A percentile compares a stretch with the other conserved stretches of the same genome.
These are phyloP conservation scores for Trichoderma simmonsii DNA, from an alignment of 2,329 filamentous ascomycete species.

Conservation along the genomic window DNA sequence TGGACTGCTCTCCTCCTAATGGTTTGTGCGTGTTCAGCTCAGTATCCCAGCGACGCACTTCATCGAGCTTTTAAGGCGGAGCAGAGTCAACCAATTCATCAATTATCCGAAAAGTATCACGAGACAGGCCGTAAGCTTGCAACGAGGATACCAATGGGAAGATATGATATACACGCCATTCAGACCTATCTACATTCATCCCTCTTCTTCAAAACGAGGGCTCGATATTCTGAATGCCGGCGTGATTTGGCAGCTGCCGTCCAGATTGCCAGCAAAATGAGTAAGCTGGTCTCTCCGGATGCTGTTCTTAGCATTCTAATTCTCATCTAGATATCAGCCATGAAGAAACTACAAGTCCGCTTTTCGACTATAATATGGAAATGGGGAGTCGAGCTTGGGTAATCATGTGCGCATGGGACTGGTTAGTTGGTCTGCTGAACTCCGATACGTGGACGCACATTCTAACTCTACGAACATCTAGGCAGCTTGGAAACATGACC, in stretches of 20 bases:
- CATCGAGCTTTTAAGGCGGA: conserved; percentile 32
- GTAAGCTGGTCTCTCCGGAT: conserved; percentile 19
- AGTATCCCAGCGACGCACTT: conserved; percentile 33
- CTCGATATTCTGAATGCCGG: conserved; percentile 38
- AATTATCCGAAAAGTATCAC: conserved; percentile 34
- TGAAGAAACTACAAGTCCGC: conserved; percentile 27
- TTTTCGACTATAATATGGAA: conserved; percentile 36
- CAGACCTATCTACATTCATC: conserved; percentile 38
- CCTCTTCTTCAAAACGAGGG: conserved; percentile 39
- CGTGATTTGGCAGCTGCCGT: conserved; percentile 36
- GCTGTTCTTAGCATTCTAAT: neutral
- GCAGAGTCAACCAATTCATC: conserved; percentile 29
- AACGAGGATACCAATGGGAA: conserved; percentile 32
- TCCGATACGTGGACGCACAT: too few relatives aligned
- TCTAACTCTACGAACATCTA: conserved; percentile 17
- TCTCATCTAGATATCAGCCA: conserved; percentile 30
- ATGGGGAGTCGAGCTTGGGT: conserved; percentile 38
- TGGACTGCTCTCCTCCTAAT: conserved; percentile 40
- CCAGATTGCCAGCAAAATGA: conserved; percentile 28
- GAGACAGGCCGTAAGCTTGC: conserved; percentile 33
- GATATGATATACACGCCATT: conserved; percentile 34
- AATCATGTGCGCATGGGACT: conserved; percentile 38
- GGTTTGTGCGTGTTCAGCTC: conserved; percentile 37
- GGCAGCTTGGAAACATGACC: conserved; percentile 37
- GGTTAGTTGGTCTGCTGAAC: conserved; percentile 26